phyloP scores from a whole-genome alignment of 441 rosid species.

The Croton setiger region DNA sequence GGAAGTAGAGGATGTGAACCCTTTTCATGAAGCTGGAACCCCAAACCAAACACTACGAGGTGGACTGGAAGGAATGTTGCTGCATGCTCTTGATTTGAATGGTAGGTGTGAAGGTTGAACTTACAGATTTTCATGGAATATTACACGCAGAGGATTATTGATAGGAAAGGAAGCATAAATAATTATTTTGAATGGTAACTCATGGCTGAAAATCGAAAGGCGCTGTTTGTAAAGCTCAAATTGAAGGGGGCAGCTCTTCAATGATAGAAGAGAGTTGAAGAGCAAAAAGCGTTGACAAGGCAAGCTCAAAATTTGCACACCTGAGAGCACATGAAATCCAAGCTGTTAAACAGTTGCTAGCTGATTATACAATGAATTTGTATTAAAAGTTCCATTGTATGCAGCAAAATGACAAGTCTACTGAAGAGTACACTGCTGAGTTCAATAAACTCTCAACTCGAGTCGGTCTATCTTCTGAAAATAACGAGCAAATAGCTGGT shows the following conservation, averaged over 20 bases:
- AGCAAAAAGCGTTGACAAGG: not conserved
- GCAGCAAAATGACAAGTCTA: too few relatives aligned
- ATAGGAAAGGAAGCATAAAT: not conserved
- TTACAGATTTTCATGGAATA: slow-evolving; percentile 2
- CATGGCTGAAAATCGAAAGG: not conserved
- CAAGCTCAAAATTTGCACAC: not conserved
- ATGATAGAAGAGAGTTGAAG: not conserved
- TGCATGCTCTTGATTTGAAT: too few relatives aligned
- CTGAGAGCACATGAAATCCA: not conserved
- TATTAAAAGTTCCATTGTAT: too few relatives aligned
- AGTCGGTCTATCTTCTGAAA: not conserved
- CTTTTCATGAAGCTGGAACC: too few relatives aligned
- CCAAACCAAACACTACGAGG: too few relatives aligned
- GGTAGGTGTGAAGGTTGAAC: too few relatives aligned
- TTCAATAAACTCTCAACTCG: not conserved
- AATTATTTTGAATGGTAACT: slow-evolving; percentile 5
- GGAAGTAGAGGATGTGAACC: too few relatives aligned
- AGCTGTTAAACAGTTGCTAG: not conserved
- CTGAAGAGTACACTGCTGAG: not conserved
- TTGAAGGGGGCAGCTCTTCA: slow-evolving; percentile 9
- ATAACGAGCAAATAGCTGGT: not conserved
- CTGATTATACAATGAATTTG: not conserved
- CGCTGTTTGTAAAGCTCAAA: slow-evolving; percentile 11
- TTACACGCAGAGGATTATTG: not conserved
- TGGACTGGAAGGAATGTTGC: too few relatives aligned